A percentile compares a stretch with the other conserved stretches of the same genome.
These are phyloP conservation scores for Dioszegia crocea DNA, from an alignment of 768 basidiomycete species.

Conservation along the genomic window DNA sequence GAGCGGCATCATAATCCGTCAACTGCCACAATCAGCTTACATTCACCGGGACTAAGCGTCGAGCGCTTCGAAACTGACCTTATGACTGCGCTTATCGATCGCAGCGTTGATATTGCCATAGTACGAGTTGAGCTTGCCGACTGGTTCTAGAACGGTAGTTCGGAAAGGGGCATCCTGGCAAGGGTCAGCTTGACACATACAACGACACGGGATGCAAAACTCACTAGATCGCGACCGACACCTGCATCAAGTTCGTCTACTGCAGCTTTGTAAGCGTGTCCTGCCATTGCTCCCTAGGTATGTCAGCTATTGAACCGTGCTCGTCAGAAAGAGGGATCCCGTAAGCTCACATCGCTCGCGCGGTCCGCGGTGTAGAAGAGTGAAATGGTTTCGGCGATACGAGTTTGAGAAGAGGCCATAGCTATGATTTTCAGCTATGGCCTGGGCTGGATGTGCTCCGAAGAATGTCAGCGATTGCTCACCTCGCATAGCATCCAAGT, in stretches of 20 bases:
- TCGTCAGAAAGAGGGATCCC: neutral
- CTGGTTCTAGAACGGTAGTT: slow-evolving; percentile 88
- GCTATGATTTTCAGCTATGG: slow-evolving; percentile 54
- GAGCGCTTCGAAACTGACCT: slow-evolving; percentile 56
- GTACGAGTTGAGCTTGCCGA: slow-evolving; percentile 94
- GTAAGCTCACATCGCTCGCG: slow-evolving; percentile 56
- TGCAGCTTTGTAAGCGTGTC: slow-evolving; percentile 90
- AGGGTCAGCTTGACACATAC: neutral
- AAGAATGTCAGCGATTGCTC: slow-evolving; percentile 34
- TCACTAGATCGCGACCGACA: slow-evolving; percentile 76
- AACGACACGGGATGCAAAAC: slow-evolving; percentile 40
- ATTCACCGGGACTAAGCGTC: neutral
- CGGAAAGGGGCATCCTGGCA: slow-evolving; percentile 85
- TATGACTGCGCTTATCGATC: slow-evolving; percentile 91
- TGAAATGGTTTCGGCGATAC: slow-evolving; percentile 89
- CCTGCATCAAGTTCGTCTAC: slow-evolving; percentile 88
- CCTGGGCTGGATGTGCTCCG: neutral
- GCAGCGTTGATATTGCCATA: slow-evolving; percentile 90
- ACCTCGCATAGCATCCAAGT: slow-evolving; percentile 93
- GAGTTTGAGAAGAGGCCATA: slow-evolving; percentile 88
- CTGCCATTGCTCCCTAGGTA: slow-evolving; percentile 77
- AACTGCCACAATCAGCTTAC: slow-evolving; percentile 56
- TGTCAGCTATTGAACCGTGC: slow-evolving; percentile 1
- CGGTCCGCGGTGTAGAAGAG: slow-evolving; percentile 65
- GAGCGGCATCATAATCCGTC: slow-evolving; percentile 88